These are phyloP conservation scores for Paracoccidioides lutzii DNA, from an alignment of 2,329 filamentous ascomycete species.

Conservation along the genomic window DNA sequence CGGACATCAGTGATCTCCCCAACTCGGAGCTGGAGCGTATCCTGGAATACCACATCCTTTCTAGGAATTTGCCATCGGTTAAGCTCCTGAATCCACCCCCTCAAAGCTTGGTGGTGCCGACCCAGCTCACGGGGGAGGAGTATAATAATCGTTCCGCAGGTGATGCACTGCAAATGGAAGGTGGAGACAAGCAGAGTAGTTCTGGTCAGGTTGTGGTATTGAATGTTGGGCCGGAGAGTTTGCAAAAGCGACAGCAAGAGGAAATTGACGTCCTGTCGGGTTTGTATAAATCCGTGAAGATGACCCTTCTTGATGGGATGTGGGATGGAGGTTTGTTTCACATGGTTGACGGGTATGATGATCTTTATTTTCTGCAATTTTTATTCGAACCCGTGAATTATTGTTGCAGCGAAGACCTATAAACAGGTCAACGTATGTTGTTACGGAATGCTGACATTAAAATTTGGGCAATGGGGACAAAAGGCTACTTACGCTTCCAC, in stretches of 20 bases:
- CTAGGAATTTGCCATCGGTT: not conserved
- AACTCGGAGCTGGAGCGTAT: constrained; percentile 1
- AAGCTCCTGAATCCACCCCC: constrained; percentile 3
- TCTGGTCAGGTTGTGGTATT: constrained; percentile 5
- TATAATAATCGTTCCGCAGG: constrained; percentile 6
- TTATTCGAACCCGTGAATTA: not conserved
- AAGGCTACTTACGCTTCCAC: constrained; percentile 6
- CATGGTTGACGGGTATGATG: constrained; percentile 6
- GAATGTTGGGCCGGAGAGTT: not conserved
- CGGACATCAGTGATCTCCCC: not conserved
- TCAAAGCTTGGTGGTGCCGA: constrained; percentile 2
- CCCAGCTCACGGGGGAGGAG: constrained; percentile 2
- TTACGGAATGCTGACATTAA: not conserved
- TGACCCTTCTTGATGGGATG: constrained; percentile 5
- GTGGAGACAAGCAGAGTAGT: not conserved
- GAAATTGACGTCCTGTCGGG: constrained; percentile 4
- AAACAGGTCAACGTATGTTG: not conserved
- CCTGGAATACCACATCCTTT: constrained; percentile 5
- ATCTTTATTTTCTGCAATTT: not conserved
- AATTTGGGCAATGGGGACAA: not conserved
- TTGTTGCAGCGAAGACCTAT: too few relatives aligned
- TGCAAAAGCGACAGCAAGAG: constrained; percentile 1
- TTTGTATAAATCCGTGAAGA: not conserved
- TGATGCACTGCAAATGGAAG: not conserved
- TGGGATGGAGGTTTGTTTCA: constrained; percentile 6